phyloP scores from a whole-genome alignment of 495 filamentous ascomycete species.

The Aspergillus leporis region DNA sequence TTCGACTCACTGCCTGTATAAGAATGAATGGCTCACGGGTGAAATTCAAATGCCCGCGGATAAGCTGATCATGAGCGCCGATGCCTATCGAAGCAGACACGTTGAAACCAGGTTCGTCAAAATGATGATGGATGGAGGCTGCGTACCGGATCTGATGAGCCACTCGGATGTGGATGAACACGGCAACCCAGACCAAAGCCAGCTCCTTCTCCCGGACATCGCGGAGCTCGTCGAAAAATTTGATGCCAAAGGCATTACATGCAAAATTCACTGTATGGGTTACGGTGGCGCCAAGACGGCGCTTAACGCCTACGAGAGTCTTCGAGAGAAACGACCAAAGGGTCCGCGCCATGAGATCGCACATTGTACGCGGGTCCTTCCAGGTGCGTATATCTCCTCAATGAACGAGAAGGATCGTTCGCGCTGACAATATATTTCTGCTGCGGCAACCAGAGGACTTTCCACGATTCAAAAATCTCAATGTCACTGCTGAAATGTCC shows the following conservation, averaged over 20 bases:
- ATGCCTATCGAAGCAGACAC: background rate
- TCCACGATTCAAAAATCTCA: background rate
- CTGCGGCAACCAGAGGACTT: no score
- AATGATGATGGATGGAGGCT: slow-evolving; percentile 8
- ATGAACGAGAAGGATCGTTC: no score
- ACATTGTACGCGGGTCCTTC: background rate
- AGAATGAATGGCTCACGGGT: background rate
- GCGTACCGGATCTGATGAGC: background rate
- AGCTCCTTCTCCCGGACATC: background rate
- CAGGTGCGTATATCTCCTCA: no score
- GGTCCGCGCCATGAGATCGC: slow-evolving; percentile 8
- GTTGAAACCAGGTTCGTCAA: slow-evolving; percentile 6
- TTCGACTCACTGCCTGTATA: background rate
- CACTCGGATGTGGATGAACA: background rate
- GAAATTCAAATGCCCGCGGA: background rate
- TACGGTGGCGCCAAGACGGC: slow-evolving; percentile 1
- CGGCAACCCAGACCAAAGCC: background rate
- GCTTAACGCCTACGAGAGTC: background rate
- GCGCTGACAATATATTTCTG: no score
- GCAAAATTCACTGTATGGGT: slow-evolving; percentile 6
- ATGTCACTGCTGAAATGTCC: slow-evolving; percentile 6
- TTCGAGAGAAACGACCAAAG: background rate
- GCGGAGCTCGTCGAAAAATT: background rate
- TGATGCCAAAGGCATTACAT: slow-evolving; percentile 5
- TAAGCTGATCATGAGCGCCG: background rate